Base-by-base conservation (phyloP, 179 eudicot genomes). In the Pouteria campechiana region DNA sequence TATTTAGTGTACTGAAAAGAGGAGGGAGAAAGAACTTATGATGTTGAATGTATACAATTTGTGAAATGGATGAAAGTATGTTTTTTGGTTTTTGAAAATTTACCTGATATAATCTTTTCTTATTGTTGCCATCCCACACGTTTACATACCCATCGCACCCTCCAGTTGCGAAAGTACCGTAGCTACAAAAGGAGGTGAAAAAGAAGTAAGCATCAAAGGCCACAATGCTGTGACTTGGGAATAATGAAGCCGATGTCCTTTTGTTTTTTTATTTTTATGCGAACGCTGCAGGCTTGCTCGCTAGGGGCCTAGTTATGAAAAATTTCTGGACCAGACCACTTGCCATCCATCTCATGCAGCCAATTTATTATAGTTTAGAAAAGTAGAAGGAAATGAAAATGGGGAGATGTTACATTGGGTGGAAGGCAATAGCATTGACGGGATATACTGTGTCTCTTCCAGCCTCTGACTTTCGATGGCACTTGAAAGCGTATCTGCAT, bases 51-150 rank as follows among this genome's bases (percentile, higher is more conserved):
- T 11, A 3, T 4, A 27, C 1, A 41, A 2, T 19, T 8, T 17
- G 2, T 16, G 32, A 23, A 37, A 24, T 17, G 25, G 9, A 48
- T 2, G 19, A 24, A 39, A 3, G 22, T n/a, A 2, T 14, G 28
- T 12, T 11, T 31, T 9, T 17, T 32, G 41, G 15, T 14, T 10
- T 3, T 12, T 32, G 4, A 13, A 12, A 6, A 48, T 12, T 46
- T 70, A 89, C 97, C 95, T 89, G 97, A 66, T 89, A 89, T 43
- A 89, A 64, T 52, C 97, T 76, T 78, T 89, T 89, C 65, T 89
- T 89, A 71, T 81, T 79, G 72, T 85, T 81, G 18, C 97, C 97
- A 59, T 89, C 97, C 97, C 97, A 89, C 37, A 89, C 76, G 50
- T 85, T 89, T 34, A 85, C 97, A 69, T 64, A 81, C 20, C 93